A percentile compares a stretch with the other conserved stretches of the same genome.
Evolutionary conservation across 495 filamentous ascomycete species (phyloP).

Genomic region (Penicillium arizonense): DNA sequence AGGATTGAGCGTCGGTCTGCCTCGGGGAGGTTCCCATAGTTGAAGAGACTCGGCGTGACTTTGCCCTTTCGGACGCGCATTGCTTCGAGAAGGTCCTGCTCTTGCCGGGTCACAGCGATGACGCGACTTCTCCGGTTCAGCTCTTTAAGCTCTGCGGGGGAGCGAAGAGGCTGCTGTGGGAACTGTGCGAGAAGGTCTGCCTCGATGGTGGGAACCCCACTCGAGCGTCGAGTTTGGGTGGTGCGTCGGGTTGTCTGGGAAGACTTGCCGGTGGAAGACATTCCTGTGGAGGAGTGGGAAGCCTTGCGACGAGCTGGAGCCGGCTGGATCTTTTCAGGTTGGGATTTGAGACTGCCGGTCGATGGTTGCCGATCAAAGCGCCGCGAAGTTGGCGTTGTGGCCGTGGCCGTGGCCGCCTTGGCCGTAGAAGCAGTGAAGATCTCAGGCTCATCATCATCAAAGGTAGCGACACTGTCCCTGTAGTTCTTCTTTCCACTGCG

Average conservation of each 20-base stretch:
- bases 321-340: conserved; percentile 11
- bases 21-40: conserved; percentile 6
- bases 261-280: conserved; percentile 26
- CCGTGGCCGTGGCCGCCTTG: conserved; percentile 30
- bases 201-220: conserved; percentile 34
- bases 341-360: conserved; percentile 30
- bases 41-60: conserved; percentile 69
- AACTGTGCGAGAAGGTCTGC: conserved; percentile 28
- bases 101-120: conserved; percentile 84
- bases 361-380: conserved; percentile 31
- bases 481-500: conserved; percentile 10
- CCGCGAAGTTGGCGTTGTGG: conserved; percentile 20
- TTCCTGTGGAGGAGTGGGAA: conserved; percentile 20
- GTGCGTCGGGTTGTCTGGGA: conserved; percentile 20
- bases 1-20: conserved; percentile 31
- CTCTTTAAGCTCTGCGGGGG: conserved; percentile 27
- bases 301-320: conserved; percentile 14
- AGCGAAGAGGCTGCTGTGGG: conserved; percentile 17
- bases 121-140: conserved; percentile 57
- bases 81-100: conserved; percentile 77
- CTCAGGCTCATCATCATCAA: conserved; percentile 39
- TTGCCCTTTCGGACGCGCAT: conserved; percentile 75
- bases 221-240: conserved; percentile 33
- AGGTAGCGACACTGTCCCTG: conserved; percentile 40
- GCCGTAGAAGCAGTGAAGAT: conserved; percentile 42